Conservation (phyloP, 2,329 filamentous ascomycete species). For the Talaromyces sp. region DNA sequence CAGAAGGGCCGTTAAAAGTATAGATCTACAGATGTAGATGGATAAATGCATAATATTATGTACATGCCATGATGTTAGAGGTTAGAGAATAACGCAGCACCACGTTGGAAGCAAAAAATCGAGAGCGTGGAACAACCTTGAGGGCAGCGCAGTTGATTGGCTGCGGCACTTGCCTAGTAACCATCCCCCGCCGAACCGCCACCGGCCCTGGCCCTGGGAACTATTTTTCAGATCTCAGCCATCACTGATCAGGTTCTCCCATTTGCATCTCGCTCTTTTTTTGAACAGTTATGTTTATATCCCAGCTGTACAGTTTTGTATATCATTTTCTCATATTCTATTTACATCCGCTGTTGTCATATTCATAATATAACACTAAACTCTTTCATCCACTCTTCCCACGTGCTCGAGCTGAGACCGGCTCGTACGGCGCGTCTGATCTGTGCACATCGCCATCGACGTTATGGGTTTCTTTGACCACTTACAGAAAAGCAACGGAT, state of each 20-base stretch:
- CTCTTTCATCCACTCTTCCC: conserved; percentile 7
- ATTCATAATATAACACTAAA: conserved; percentile 19
- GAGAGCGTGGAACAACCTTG: not conserved
- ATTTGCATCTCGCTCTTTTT: conserved; percentile 11
- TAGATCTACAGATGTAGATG: not conserved
- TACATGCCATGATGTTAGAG: not conserved
- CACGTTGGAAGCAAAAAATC: not conserved
- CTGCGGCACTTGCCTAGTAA: not conserved
- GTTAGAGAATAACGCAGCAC: not conserved
- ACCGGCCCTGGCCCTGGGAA: conserved; percentile 9
- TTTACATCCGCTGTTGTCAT: conserved; percentile 16
- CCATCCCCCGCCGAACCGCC: conserved; percentile 10
- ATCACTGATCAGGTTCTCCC: not conserved
- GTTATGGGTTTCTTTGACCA: conserved; percentile 46
- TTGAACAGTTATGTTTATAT: conserved; percentile 10
- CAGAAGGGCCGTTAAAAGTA: conserved; percentile 37
- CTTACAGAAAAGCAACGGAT: conserved; percentile 43
- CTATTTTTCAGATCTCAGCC: not conserved
- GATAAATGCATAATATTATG: not conserved
- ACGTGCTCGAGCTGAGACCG: conserved; percentile 7
- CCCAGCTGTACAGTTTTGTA: conserved; percentile 21
- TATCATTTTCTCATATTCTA: conserved; percentile 15
- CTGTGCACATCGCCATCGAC: conserved; percentile 9
- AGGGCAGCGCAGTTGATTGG: not conserved
- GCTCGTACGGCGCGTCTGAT: not conserved